Percentiles rank a stretch among this genome's conserved stretches.
Evolutionary conservation across 345 rosid genomes (phyloP).

Genomic region (Turritis glabra): DNA sequence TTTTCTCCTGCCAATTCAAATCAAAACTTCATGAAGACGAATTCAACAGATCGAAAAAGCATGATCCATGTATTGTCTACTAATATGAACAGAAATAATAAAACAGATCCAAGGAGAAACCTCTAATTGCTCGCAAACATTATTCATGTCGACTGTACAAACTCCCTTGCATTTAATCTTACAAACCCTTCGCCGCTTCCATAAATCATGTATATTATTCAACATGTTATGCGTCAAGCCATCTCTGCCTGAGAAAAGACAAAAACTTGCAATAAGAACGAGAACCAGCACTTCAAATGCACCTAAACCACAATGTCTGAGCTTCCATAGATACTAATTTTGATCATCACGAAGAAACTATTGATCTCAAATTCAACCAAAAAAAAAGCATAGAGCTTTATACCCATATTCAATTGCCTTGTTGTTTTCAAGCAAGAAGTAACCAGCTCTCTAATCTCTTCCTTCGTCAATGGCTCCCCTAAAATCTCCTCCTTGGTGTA

Average conservation of each 20-base stretch:
- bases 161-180: conserved; percentile 95
- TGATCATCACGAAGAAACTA: neutral
- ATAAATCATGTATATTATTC: conserved; percentile 82
- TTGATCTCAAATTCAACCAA: neutral
- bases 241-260: conserved; percentile 75
- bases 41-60: neutral
- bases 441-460: conserved; percentile 69
- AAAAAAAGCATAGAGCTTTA: conserved; percentile 18
- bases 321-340: neutral
- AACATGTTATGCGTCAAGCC: conserved; percentile 96
- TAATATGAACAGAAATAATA: neutral
- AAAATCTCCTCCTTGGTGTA: conserved; percentile 71
- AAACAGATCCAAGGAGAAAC: conserved; percentile 35
- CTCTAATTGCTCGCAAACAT: conserved; percentile 88
- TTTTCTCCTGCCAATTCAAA: conserved; percentile 63
- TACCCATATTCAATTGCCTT: conserved; percentile 92
- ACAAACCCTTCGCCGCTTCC: conserved; percentile 89
- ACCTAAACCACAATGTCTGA: neutral
- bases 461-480: conserved; percentile 79
- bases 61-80: neutral
- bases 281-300: neutral
- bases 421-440: conserved; percentile 52
- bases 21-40: conserved; percentile 13
- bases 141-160: conserved; percentile 93
- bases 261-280: neutral